A percentile compares a stretch with the other conserved stretches of the same genome.
Evolutionary conservation across 2,329 filamentous ascomycete species (phyloP).

Genomic region (Colletotrichum cereale): DNA sequence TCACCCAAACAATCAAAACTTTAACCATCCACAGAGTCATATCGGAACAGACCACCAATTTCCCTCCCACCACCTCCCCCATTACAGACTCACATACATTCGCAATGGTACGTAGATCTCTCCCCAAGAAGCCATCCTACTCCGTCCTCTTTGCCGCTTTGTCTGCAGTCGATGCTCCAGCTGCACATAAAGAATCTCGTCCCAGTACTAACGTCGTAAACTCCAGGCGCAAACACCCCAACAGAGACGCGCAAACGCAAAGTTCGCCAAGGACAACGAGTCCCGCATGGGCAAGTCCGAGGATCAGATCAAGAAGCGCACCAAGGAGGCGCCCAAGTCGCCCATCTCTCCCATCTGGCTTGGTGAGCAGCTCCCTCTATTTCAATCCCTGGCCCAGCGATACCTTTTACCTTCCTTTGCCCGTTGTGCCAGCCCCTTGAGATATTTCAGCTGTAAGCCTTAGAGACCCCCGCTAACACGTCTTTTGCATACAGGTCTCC

Average conservation of each 20-base stretch:
- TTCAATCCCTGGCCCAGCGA: background rate
- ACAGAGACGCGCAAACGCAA: conserved; percentile 84
- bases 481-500: conserved; percentile 56
- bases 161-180: background rate
- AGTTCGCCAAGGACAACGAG: conserved; percentile 81
- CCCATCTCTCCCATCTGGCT: conserved; percentile 75
- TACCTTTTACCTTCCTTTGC: background rate
- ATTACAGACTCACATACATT: conserved; percentile 4
- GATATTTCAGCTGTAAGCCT: background rate
- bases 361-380: conserved; percentile 58
- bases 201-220: background rate
- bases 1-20: background rate
- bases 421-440: background rate
- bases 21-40: background rate
- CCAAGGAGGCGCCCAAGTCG: conserved; percentile 68
- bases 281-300: conserved; percentile 81
- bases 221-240: conserved; percentile 83
- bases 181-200: background rate
- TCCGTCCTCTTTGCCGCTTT: background rate
- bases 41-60: conserved; percentile 10
- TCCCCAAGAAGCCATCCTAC: background rate
- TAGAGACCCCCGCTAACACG: conserved; percentile 9
- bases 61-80: background rate
- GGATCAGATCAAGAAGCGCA: conserved; percentile 70
- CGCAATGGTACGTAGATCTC: conserved; percentile 42